These are phyloP conservation scores for Emmonsiellopsis sp. DNA, from an alignment of 2,329 filamentous ascomycete species.

Conservation along the genomic window DNA sequence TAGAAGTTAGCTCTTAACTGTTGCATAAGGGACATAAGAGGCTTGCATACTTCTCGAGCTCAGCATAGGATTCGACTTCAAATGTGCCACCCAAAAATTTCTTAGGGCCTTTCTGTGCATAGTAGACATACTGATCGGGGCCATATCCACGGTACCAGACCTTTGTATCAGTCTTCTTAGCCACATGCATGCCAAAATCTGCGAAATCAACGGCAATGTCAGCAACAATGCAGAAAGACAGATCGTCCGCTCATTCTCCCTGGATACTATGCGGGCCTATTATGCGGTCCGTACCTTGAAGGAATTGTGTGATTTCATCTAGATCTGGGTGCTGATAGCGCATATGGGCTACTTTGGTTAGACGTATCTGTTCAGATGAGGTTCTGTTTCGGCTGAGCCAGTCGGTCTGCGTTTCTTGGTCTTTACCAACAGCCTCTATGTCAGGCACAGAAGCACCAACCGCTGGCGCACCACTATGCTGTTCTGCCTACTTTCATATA, in stretches of 20 bases:
- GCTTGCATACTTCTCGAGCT: constrained; percentile 28
- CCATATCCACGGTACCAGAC: constrained; percentile 38
- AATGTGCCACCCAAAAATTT: constrained; percentile 36
- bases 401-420: neutral
- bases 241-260: neutral
- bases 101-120: constrained; percentile 30
- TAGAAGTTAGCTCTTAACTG: neutral
- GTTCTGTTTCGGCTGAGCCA: neutral
- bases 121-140: constrained; percentile 37
- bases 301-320: constrained; percentile 38
- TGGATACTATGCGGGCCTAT: no score
- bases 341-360: constrained; percentile 44
- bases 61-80: constrained; percentile 32
- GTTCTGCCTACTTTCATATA: neutral
- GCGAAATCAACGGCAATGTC: constrained; percentile 14
- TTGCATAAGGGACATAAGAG: neutral
- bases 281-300: constrained; percentile 18
- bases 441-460: neutral
- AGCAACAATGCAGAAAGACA: constrained; percentile 11
- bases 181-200: constrained; percentile 38
- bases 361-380: constrained; percentile 33
- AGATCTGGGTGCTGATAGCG: constrained; percentile 47
- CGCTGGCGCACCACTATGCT: neutral
- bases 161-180: constrained; percentile 26
- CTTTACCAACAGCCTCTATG: neutral